phyloP scores from a whole-genome alignment of 23 red algal genomes.

The Chondrus crispus region DNA sequence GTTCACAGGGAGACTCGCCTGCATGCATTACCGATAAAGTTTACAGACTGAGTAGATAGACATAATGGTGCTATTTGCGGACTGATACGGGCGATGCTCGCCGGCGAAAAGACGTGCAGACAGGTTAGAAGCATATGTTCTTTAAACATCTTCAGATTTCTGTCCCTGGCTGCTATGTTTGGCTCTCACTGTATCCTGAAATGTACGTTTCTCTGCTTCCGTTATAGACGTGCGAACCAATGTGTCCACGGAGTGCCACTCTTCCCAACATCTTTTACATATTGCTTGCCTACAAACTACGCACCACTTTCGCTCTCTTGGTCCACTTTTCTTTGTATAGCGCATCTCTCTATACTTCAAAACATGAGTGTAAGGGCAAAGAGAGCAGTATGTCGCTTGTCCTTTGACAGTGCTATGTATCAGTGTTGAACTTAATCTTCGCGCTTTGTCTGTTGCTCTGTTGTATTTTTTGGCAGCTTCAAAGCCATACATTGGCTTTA shows the following conservation, averaged over 20 bases:
- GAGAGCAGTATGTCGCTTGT: background rate
- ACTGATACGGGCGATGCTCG: no score
- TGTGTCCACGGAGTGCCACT: background rate
- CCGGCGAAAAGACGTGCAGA: no score
- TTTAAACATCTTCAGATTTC: no score
- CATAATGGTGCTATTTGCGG: no score
- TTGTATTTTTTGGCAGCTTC: slow-evolving; percentile 38
- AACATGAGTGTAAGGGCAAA: background rate
- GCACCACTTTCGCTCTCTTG: background rate
- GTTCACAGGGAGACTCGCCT: no score
- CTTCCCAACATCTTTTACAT: background rate
- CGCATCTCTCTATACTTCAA: background rate
- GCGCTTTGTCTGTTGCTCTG: background rate
- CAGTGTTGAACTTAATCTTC: background rate
- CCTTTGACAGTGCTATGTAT: slow-evolving; percentile 15
- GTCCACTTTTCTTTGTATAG: background rate
- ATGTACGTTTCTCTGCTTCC: background rate
- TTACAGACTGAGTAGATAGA: no score
- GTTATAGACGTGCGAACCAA: background rate
- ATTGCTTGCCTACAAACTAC: background rate
- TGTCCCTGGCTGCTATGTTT: background rate
- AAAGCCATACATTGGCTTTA: background rate
- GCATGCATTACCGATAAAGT: no score
- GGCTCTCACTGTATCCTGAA: background rate
- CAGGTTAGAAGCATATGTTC: no score